phyloP scores from a whole-genome alignment of 176 grass and related monocot species.

The Ampelocalamus luodianensis region DNA sequence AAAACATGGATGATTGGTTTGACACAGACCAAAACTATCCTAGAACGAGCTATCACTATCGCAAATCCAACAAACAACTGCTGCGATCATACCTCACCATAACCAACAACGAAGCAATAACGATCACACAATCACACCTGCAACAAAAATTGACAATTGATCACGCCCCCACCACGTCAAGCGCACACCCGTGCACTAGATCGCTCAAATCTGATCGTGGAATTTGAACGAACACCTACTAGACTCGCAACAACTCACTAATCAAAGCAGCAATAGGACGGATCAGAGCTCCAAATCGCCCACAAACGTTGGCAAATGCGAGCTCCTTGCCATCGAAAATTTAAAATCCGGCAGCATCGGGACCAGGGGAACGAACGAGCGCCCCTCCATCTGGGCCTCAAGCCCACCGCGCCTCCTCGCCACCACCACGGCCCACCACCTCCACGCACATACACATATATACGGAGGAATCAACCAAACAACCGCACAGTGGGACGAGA shows the following conservation, averaged over 20 bases:
- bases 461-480: not conserved
- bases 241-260: not conserved
- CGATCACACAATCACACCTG: not conserved
- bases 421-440: slow-evolving; percentile 51
- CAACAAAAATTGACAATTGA: not conserved
- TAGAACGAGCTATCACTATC: not conserved
- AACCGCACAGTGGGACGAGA: not conserved
- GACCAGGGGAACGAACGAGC: not conserved
- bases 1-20: not conserved
- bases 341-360: slow-evolving; percentile 6
- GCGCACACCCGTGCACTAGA: not conserved
- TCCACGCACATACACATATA: not conserved
- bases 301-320: not conserved
- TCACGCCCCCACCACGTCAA: not conserved
- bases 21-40: not conserved
- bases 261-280: not conserved
- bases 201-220: slow-evolving; percentile 19
- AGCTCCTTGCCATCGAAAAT: not conserved
- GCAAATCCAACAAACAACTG: not conserved
- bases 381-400: slow-evolving; percentile 44
- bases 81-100: not conserved
- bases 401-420: slow-evolving; percentile 44
- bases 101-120: not conserved
- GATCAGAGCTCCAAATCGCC: slow-evolving; percentile 28
- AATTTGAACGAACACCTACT: not conserved